Percentiles rank a stretch among this genome's conserved stretches.
Conservation (phyloP, 192 early-diverging fungal species). For the Coemansia sp. region DNA sequence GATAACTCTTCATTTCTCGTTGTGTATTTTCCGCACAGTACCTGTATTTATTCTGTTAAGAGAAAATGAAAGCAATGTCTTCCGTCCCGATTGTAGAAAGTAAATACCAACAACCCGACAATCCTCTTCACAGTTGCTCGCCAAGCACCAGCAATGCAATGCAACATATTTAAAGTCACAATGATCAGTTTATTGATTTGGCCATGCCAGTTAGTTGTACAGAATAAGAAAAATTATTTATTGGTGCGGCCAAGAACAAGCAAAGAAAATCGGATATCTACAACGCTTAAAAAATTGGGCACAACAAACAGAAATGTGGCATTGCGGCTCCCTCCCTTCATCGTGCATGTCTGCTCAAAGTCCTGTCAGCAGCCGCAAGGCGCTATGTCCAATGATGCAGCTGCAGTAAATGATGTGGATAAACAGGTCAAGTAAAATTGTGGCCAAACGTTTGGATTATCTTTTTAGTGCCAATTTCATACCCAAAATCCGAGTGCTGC, state of each 20-base stretch:
- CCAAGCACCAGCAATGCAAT: no score
- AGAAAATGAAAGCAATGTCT: background rate
- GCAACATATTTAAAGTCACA: background rate
- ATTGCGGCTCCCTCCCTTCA: background rate
- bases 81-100: background rate
- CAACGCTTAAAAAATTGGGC: background rate
- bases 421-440: background rate
- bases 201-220: background rate
- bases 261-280: background rate
- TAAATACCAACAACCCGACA: background rate
- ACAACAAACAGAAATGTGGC: background rate
- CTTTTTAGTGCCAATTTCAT: background rate
- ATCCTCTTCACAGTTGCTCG: background rate
- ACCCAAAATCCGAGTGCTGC: background rate
- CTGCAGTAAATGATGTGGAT: background rate
- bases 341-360: background rate
- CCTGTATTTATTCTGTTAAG: background rate
- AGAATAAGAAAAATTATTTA: background rate
- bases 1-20: background rate
- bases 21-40: background rate
- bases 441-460: background rate
- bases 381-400: background rate
- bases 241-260: background rate
- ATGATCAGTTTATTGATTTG: background rate
- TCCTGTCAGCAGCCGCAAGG: background rate